phyloP scores from a whole-genome alignment of 2,329 filamentous ascomycete genomes.

The Penicillium verrucosum region DNA sequence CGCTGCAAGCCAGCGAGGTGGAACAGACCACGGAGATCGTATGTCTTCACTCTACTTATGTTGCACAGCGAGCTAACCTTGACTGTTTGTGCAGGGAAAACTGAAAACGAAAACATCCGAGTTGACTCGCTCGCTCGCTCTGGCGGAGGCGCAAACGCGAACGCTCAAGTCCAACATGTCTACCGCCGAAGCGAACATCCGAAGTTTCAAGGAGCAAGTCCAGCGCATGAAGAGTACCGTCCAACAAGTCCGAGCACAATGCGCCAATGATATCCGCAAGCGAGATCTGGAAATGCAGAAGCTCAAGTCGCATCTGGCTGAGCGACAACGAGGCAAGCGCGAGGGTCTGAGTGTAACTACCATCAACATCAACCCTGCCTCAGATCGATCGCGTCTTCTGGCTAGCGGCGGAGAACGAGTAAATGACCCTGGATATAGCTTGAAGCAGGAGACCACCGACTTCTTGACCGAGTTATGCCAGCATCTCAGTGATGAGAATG shows the following conservation, averaged over 20 bases:
- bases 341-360: conserved; percentile 52
- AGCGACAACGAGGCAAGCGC: conserved; percentile 59
- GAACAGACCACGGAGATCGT: conserved; percentile 69
- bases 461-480: conserved; percentile 84
- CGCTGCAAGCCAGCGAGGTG: conserved; percentile 69
- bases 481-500: conserved; percentile 86
- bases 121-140: conserved; percentile 54
- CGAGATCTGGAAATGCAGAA: conserved; percentile 84
- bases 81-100: conserved; percentile 41
- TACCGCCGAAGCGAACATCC: conserved; percentile 68
- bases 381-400: conserved; percentile 32
- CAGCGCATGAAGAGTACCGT: conserved; percentile 73
- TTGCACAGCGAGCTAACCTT: not conserved
- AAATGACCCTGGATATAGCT: conserved; percentile 60
- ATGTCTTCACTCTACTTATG: conserved; percentile 28
- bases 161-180: conserved; percentile 67
- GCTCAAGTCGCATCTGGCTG: conserved; percentile 80
- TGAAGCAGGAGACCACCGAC: conserved; percentile 83
- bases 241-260: conserved; percentile 78
- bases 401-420: conserved; percentile 42
- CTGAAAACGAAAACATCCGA: conserved; percentile 56
- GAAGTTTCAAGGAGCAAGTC: conserved; percentile 80
- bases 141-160: conserved; percentile 68
- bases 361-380: conserved; percentile 45
- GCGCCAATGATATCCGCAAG: conserved; percentile 85